Conservation (phyloP, 495 filamentous ascomycete genomes). For the Aspergillus biplanus region DNA sequence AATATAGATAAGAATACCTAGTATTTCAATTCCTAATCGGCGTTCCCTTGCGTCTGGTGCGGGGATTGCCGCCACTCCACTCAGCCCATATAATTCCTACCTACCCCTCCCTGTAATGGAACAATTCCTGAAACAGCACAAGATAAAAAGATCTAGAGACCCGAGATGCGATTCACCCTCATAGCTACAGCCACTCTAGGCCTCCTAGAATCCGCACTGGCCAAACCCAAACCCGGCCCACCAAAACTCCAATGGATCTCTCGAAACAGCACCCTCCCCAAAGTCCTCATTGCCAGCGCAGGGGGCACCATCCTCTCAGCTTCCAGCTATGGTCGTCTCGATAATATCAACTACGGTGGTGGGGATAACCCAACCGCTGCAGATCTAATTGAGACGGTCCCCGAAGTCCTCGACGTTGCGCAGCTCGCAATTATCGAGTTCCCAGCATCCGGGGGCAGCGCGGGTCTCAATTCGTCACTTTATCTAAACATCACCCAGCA, state of each 20-base stretch:
- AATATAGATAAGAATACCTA: no score
- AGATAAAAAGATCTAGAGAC: no score
- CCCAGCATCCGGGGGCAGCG: not conserved
- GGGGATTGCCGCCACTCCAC: no score
- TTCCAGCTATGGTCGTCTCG: constrained; percentile 1
- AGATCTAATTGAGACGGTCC: not conserved
- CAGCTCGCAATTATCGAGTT: not conserved
- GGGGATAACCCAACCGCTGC: not conserved
- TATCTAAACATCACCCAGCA: constrained; percentile 5
- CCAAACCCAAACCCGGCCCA: not conserved
- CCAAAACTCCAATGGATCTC: not conserved
- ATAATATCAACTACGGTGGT: constrained; percentile 4
- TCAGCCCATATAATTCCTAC: no score
- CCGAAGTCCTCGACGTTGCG: constrained; percentile 8
- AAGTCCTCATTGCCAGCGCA: constrained; percentile 3
- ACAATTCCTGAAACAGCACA: no score
- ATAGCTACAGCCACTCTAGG: no score
- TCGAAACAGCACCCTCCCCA: not conserved
- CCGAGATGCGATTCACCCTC: no score
- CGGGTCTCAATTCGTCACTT: not conserved
- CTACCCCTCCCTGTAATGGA: no score
- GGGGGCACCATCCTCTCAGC: constrained; percentile 7
- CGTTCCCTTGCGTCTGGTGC: no score
- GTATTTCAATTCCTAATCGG: no score
- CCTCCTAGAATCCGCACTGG: not conserved